Evolutionary conservation across 169 alveolate genomes (phyloP).

Genomic region (Eimeria praecox): DNA sequence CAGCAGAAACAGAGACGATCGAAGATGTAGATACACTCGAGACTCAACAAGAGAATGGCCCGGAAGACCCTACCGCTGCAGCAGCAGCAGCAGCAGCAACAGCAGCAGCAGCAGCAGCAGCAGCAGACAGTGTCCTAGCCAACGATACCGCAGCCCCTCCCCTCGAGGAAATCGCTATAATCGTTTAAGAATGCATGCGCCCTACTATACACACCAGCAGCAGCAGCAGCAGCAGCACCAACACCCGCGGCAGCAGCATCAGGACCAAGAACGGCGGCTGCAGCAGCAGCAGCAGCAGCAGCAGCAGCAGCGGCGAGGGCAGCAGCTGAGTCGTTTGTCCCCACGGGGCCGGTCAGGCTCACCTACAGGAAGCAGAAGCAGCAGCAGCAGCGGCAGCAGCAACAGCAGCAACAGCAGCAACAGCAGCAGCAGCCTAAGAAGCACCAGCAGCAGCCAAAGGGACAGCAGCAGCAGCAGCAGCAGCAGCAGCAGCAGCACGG

Average conservation of each 20-base stretch:
- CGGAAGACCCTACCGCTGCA: not conserved
- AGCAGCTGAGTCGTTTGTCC: not conserved
- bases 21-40: not conserved
- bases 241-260: not conserved
- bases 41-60: not conserved
- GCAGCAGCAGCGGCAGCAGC: slow-evolving; percentile 38
- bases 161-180: not conserved
- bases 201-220: not conserved
- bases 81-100: slow-evolving; percentile 27
- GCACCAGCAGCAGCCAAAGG: slow-evolving; percentile 27
- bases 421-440: slow-evolving; percentile 21
- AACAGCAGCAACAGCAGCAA: slow-evolving; percentile 25
- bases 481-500: not conserved
- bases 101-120: slow-evolving; percentile 27
- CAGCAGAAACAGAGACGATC: not conserved
- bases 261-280: not conserved
- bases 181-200: not conserved
- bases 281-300: not conserved
- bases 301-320: slow-evolving; percentile 19
- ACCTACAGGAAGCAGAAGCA: not conserved
- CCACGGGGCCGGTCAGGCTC: not conserved
- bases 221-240: slow-evolving; percentile 4
- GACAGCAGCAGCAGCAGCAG: not conserved
- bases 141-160: not conserved
- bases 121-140: not conserved